A percentile compares a stretch with the other conserved stretches of the same genome.
These are phyloP conservation scores for Sporisorium reilianum DNA, from an alignment of 1,284 basidiomycete genomes.

Conservation along the genomic window DNA sequence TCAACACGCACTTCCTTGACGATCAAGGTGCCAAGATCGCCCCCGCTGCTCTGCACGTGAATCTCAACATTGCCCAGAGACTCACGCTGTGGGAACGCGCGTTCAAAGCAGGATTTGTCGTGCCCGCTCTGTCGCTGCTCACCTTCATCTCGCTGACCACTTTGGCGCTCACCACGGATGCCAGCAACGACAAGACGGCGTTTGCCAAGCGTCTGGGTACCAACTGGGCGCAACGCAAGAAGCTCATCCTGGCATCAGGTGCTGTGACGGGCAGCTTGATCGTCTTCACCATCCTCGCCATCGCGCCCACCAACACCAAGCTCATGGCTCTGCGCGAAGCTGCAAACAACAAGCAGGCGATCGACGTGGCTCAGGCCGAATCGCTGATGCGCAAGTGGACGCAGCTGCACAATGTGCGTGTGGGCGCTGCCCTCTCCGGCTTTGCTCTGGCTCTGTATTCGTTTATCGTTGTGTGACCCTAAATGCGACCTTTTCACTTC, in stretches of 20 bases:
- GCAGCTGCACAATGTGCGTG: conserved; percentile 41
- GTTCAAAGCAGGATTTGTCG: conserved; percentile 24
- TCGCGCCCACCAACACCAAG: conserved; percentile 32
- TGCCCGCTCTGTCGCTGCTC: conserved; percentile 25
- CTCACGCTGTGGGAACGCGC: conserved; percentile 42
- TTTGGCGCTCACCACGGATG: conserved; percentile 12
- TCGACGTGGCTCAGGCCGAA: conserved; percentile 23
- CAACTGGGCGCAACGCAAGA: conserved; percentile 25
- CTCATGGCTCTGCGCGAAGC: conserved; percentile 26
- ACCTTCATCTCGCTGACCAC: conserved; percentile 14
- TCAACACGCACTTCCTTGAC: conserved; percentile 37
- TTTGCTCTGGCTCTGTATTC: conserved; percentile 29
- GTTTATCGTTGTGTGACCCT: conserved; percentile 19
- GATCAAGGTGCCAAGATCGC: conserved; percentile 34
- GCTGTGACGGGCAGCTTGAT: conserved; percentile 24
- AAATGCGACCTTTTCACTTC: background rate
- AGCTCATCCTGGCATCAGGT: conserved; percentile 24
- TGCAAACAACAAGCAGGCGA: conserved; percentile 29
- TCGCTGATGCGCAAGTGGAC: conserved; percentile 27
- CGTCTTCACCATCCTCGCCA: conserved; percentile 26
- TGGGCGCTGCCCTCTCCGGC: conserved; percentile 19
- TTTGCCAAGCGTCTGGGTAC: conserved; percentile 13
- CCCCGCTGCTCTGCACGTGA: conserved; percentile 22
- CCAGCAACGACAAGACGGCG: conserved; percentile 8
- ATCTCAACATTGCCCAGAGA: conserved; percentile 35